These are phyloP conservation scores for Lasiodiplodia sp. DNA, from an alignment of 2,329 filamentous ascomycete genomes.

Conservation along the genomic window DNA sequence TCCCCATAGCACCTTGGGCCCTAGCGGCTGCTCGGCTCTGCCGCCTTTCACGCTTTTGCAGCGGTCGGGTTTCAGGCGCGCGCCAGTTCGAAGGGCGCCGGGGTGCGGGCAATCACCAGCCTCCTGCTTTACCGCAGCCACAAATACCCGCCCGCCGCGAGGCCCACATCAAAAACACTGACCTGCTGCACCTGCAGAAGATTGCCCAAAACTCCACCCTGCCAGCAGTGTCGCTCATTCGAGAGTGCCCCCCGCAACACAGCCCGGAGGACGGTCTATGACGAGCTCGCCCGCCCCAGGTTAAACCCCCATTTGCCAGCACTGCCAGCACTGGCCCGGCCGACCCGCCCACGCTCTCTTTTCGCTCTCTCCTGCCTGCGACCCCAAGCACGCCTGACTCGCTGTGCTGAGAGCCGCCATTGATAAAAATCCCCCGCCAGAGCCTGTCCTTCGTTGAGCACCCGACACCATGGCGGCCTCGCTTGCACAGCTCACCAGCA, in stretches of 20 bases:
- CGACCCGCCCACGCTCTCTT: slow-evolving; percentile 22
- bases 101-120: slow-evolving; percentile 22
- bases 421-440: slow-evolving; percentile 15
- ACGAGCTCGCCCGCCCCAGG: slow-evolving; percentile 11
- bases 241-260: slow-evolving; percentile 16
- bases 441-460: background rate
- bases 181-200: slow-evolving; percentile 19
- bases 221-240: slow-evolving; percentile 24
- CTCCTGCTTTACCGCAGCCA: slow-evolving; percentile 26
- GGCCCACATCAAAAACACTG: slow-evolving; percentile 24
- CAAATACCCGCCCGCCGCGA: slow-evolving; percentile 14
- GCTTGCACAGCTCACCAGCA: slow-evolving; percentile 55
- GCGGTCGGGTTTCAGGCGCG: slow-evolving; percentile 18
- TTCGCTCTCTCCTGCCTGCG: slow-evolving; percentile 23
- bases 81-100: slow-evolving; percentile 2
- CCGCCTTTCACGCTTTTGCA: background rate
- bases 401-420: background rate
- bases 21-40: background rate
- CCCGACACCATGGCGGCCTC: slow-evolving; percentile 45
- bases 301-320: slow-evolving; percentile 10
- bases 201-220: slow-evolving; percentile 19
- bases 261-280: slow-evolving; percentile 19
- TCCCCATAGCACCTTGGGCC: background rate
- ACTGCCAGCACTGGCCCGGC: slow-evolving; percentile 15
- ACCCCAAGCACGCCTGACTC: slow-evolving; percentile 13